Conservation (phyloP, 345 rosid species). For the Theobroma cacao region DNA sequence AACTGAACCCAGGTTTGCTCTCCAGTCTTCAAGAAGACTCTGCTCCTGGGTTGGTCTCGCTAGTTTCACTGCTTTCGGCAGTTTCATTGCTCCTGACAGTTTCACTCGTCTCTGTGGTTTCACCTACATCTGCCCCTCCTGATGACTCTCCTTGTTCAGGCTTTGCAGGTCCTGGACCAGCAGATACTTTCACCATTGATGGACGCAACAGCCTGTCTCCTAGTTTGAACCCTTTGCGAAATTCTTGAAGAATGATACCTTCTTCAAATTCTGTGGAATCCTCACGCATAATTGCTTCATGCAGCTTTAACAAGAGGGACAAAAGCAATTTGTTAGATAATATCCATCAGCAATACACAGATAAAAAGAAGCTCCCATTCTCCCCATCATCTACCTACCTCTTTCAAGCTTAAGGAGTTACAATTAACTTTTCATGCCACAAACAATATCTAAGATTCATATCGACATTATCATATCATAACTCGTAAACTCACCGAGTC, state of each 20-base stretch:
- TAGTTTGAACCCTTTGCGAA: slow-evolving; percentile 76
- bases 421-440: background rate
- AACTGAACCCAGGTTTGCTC: slow-evolving; percentile 29
- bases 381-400: background rate
- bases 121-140: slow-evolving; percentile 28
- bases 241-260: slow-evolving; percentile 78
- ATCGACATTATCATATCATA: background rate
- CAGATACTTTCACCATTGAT: slow-evolving; percentile 95
- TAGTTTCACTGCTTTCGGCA: slow-evolving; percentile 18
- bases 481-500: slow-evolving; percentile 43
- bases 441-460: background rate
- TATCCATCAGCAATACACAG: background rate
- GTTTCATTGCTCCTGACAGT: slow-evolving; percentile 22
- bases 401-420: background rate
- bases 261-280: slow-evolving; percentile 82
- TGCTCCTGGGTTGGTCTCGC: slow-evolving; percentile 25
- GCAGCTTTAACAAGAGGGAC: slow-evolving; percentile 49
- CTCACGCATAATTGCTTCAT: slow-evolving; percentile 94
- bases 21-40: slow-evolving; percentile 38
- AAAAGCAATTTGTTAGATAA: slow-evolving; percentile 9
- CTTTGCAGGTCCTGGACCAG: slow-evolving; percentile 92
- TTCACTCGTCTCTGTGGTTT: slow-evolving; percentile 17
- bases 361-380: background rate
- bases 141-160: slow-evolving; percentile 35
- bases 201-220: slow-evolving; percentile 89